Conservation (phyloP, 202 grass and related monocot species). For the Sporobolus alterniflorus region DNA sequence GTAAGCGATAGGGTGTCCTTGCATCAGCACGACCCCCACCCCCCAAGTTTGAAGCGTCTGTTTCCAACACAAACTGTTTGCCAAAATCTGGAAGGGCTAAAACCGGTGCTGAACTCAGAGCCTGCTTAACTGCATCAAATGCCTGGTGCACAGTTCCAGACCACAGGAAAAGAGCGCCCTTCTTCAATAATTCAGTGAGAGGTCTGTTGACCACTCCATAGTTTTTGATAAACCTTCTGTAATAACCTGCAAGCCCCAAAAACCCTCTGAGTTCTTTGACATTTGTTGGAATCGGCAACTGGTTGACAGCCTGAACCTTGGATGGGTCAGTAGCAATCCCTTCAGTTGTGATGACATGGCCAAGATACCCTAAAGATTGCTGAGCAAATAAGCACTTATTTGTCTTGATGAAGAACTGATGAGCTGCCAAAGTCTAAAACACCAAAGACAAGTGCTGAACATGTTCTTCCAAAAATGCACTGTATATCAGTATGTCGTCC, state of each 20-base stretch:
- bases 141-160: accelerated
- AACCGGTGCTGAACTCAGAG: background rate
- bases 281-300: background rate
- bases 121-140: background rate
- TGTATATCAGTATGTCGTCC: background rate
- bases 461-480: background rate
- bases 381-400: background rate
- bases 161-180: background rate
- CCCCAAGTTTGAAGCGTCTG: too few relatives aligned
- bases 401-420: background rate
- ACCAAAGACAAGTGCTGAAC: background rate
- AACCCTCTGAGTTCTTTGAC: too few relatives aligned
- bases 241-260: too few relatives aligned
- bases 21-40: too few relatives aligned
- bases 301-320: background rate
- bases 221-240: too few relatives aligned
- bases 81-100: background rate
- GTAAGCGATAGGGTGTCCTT: too few relatives aligned
- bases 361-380: background rate
- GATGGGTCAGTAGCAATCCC: background rate
- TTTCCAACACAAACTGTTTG: background rate
- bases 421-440: background rate
- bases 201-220: too few relatives aligned
- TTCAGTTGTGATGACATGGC: background rate
- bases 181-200: background rate